Base-by-base conservation (phyloP, 805 yeast species). In the Starmera caribaea region DNA sequence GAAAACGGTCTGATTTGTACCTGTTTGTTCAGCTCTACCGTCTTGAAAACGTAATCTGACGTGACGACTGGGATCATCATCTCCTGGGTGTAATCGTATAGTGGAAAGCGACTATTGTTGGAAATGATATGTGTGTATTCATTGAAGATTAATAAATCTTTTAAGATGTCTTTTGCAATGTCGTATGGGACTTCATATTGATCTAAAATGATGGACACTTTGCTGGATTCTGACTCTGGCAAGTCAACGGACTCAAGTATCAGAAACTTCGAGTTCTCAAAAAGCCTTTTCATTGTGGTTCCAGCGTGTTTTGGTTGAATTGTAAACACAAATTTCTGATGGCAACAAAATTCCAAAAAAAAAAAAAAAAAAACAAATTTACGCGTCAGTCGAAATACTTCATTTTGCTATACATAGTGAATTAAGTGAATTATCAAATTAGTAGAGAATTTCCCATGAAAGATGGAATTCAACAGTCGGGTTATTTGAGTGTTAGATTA, bases 41-140 rank as follows among this genome's bases (percentile, higher is more conserved):
- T 71, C 31, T 71, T 76, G 26, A 56, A 46, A 2, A 83, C 63
- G 87, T 92, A 86, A 5, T 63, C 55, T 0, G 78, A 68, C 0
- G 72, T 69, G 13, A 84, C 81, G 1, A 82, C 70, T 0, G 92
- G 87, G 12, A 81, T 66, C 76, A 82, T 68, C 30, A 70, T 61
- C 13, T 64, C 63, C 30, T 62, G 63, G 5, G 81, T 71, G 28
- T 62, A 58, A 3, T 45, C 49, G 49, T 68, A 76, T 27, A 71
- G 77, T 3, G 69, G 65, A 43, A 81, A 81, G 26, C 74, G 67
- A 14, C 65, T 56, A 10, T 70, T 58, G 28, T 60, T 56, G 13
- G 83, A 56, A 13, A 82, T 65, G 13, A 82, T 59, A 53, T 77
- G 76, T 13, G 68, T 59, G 16, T 48, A 45, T 41, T 31, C 41